Base-by-base conservation (phyloP, 441 rosid genomes). In the Dalechampia spathulata region DNA sequence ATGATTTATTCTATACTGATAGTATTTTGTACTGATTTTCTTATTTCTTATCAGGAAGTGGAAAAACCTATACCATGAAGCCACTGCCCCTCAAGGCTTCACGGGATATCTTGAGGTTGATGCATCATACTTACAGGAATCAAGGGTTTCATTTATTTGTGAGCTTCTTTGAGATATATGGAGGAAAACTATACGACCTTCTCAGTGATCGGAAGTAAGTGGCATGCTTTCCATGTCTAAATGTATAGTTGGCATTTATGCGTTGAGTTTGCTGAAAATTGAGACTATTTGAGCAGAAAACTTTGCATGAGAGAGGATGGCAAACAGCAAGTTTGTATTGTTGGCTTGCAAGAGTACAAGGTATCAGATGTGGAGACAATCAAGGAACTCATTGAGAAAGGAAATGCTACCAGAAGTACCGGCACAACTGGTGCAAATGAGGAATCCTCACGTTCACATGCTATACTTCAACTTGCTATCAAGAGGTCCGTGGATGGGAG, bases 261-360 rank as follows among this genome's bases (percentile, higher is more conserved):
- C 21, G 16, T 38, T 44, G 28, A 68, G 55, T 62, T 68, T 38
- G 25, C 60, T 69, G 50, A 70, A 52, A 52, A n/a, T n/a, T n/a
- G n/a, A n/a, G n/a, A n/a, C n/a, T n/a, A 7, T 62, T 48, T 59
- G 17, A 57, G 64, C 67, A 93, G 99, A 72, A 93, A 93, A 68
- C 95, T 90, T 70, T 87, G 87, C 71, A 93, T 93, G 99, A 81
- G 99, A 78, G 97, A 93, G 79, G 97, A 87, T 68, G 99, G 99
- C 57, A 90, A 87, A 76, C 97, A 93, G 74, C 95, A 93, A 72
- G 99, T 93, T 63, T 93, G 99, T 80, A 93, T 93, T 60, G 99
- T 90, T 65, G 99, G 99, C 42, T 72, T 90, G 78, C 95, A 87
- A 75, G 99, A 93, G 81, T 90, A 74, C 66, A 80, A 69, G 72